Conservation (phyloP, 208 protist species). For the Acanthamoeba triangularis region DNA sequence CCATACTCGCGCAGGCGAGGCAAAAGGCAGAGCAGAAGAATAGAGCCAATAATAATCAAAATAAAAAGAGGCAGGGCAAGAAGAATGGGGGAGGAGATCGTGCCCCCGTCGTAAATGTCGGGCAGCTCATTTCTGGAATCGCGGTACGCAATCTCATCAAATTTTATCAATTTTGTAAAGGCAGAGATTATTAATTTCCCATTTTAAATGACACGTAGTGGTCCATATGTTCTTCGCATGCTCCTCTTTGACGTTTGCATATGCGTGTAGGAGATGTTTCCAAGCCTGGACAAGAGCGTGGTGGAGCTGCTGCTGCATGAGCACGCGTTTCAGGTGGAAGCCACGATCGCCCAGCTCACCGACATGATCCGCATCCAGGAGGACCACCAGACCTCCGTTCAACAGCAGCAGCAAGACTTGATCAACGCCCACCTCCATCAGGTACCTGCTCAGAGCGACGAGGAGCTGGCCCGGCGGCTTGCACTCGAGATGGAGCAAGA, state of each 20-base stretch:
- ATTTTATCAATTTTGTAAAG: background rate
- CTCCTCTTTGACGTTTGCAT: background rate
- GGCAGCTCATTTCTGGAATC: background rate
- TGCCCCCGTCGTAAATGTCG: background rate
- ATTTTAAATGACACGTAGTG: background rate
- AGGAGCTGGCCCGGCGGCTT: background rate
- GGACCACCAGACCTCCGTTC: background rate
- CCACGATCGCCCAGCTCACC: conserved; percentile 29
- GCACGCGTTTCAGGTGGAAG: background rate
- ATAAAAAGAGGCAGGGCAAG: background rate
- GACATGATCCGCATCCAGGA: conserved; percentile 18
- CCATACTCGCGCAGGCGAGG: background rate
- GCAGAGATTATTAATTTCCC: background rate
- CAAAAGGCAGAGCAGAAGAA: background rate
- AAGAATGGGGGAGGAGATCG: background rate
- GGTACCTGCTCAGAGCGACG: background rate
- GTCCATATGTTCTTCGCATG: background rate
- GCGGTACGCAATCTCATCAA: background rate
- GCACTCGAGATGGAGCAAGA: background rate
- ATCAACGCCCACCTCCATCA: background rate
- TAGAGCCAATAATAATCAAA: background rate
- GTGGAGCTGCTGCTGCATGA: conserved; percentile 21
- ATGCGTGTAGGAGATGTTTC: conserved; percentile 38
- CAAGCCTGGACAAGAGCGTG: background rate
- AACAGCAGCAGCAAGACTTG: background rate